Conservation (phyloP, 225 moss, liverwort and hornwort genomes). For the Pseudoscleropodium purum region DNA sequence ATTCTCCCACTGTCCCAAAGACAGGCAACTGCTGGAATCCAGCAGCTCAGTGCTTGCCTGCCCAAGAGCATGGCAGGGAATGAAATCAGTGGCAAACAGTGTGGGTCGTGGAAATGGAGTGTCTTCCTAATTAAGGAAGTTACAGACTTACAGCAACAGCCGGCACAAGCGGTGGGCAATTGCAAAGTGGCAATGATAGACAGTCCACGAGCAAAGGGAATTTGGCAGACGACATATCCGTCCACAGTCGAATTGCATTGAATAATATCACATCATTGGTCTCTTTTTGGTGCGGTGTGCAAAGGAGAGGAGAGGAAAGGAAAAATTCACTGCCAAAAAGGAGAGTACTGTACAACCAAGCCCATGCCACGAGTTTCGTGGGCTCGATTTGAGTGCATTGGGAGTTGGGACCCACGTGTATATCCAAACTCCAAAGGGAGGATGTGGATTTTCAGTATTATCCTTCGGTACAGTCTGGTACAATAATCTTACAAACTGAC, state of each 20-base stretch:
- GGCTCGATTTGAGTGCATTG: not conserved
- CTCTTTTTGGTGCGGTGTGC: not conserved
- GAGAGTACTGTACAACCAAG: not conserved
- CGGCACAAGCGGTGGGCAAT: not conserved
- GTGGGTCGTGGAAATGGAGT: not conserved
- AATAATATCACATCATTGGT: not conserved
- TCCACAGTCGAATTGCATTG: not conserved
- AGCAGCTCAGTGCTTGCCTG: not conserved
- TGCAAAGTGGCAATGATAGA: not conserved
- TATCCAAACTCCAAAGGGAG: not conserved
- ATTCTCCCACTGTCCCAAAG: not conserved
- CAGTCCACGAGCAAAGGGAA: not conserved
- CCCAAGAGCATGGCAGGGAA: not conserved
- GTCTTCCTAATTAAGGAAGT: not conserved
- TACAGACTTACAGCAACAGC: not conserved
- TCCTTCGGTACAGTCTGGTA: not conserved
- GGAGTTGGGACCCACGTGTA: not conserved
- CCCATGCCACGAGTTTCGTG: not conserved
- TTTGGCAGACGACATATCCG: not conserved
- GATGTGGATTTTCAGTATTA: not conserved
- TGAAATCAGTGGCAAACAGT: not conserved
- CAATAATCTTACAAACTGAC: not conserved
- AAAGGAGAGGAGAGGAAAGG: not conserved
- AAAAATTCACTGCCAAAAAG: not conserved
- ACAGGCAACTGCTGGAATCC: not conserved